A percentile compares a stretch with the other conserved stretches of the same genome.
phyloP scores from a whole-genome alignment of 208 protist genomes.

The Trypanosoma cruzi region DNA sequence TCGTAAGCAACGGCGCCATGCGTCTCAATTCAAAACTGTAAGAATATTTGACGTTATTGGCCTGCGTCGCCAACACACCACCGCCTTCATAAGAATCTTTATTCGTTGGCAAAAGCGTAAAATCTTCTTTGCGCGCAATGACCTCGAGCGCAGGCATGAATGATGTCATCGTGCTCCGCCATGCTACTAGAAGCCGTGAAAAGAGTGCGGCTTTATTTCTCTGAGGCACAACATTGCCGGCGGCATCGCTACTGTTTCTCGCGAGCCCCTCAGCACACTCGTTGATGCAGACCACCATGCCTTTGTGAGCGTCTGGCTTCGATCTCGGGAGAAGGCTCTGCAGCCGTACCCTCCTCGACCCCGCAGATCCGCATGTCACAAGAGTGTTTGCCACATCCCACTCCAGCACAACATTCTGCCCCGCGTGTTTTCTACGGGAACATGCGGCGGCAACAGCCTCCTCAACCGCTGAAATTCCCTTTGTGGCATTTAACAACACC shows the following conservation, averaged over 20 bases:
- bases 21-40: conserved; percentile 92
- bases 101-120: conserved; percentile 27
- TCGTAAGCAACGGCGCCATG: conserved; percentile 70
- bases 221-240: neutral
- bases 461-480: conserved; percentile 25
- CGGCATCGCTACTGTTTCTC: neutral
- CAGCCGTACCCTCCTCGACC: neutral
- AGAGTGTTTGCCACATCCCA: conserved; percentile 61
- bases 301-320: neutral
- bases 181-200: conserved; percentile 12
- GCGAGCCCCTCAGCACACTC: neutral
- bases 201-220: conserved; percentile 11
- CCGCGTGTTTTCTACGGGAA: neutral
- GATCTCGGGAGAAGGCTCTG: conserved; percentile 3
- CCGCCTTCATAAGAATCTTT: neutral
- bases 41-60: conserved; percentile 23
- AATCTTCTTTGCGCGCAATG: neutral
- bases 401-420: conserved; percentile 17
- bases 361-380: conserved; percentile 13
- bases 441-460: conserved; percentile 9
- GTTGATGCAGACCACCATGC: conserved; percentile 9
- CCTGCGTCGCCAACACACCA: neutral
- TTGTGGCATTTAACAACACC: conserved; percentile 33
- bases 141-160: conserved; percentile 4
- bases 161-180: conserved; percentile 6